Evolutionary conservation across 1,139 yeast species (phyloP), one percentile per base, ranked within the genome.

Genomic region (Yamadazyma dushanensis): DNA sequence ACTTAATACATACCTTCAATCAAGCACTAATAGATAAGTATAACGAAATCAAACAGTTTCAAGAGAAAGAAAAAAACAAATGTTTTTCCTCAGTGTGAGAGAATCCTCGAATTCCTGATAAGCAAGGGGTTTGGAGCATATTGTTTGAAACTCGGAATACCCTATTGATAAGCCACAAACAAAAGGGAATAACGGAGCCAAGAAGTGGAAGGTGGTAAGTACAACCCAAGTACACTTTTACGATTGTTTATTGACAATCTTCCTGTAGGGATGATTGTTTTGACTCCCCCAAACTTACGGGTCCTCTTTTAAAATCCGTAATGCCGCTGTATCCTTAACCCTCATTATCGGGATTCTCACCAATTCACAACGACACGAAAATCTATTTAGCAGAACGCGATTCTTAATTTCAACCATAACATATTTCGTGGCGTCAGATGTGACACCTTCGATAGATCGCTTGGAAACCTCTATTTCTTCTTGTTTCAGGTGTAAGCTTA

Each of bases 1-100:
- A n/a, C n/a, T n/a, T n/a, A n/a, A n/a, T 25, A 25, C 27, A 25
- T 25, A 25, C 27, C 27, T 25, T 25, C 16, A 25, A 14, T 25
- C 27, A 15, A 25, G 7, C n/a, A 8, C 27, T 25, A 15, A 25
- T 25, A 26, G 21, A 26, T 10, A 16, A 26, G 29, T 26, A 26
- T 26, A 26, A 26, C 29, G 29, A 26, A 26, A 9, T 21, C 29
- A 26, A 26, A 17, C 21, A 26, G 29, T 26, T 26, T 26, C 10
- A 26, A 24, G 26, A 10, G 24, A 13, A 25, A 25, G 29, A 26
- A 26, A 26, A 26, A 26, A 26, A 26, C 22, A 26, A 14, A 26
- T 26, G 18, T 25, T 25, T 25, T 25, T 25, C 16, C 8, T 18
- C 16, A 11, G n/a, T 5, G 24, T 15, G 3, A 5, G n/a, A 15